These are phyloP conservation scores for Babesia bigemina DNA, from an alignment of 169 alveolate genomes.

Conservation along the genomic window DNA sequence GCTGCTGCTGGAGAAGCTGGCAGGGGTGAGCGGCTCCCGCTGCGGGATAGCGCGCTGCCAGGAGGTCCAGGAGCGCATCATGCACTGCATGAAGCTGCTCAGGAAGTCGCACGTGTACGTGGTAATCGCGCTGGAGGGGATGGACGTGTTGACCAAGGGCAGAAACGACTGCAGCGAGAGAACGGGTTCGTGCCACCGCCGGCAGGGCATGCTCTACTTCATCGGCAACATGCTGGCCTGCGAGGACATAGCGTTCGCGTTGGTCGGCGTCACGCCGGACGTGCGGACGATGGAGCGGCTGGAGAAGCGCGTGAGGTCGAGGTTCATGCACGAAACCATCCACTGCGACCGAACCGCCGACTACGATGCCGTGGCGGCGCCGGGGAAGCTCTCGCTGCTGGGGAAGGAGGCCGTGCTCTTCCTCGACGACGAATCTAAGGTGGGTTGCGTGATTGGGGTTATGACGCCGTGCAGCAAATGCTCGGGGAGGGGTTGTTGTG, in stretches of 20 bases:
- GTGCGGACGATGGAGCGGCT: slow-evolving; percentile 69
- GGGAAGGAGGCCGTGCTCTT: slow-evolving; percentile 10
- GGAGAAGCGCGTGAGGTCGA: slow-evolving; percentile 77
- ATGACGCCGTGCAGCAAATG: background rate
- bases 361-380: slow-evolving; percentile 3
- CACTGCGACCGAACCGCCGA: slow-evolving; percentile 43
- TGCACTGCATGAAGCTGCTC: slow-evolving; percentile 55
- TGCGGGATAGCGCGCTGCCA: slow-evolving; percentile 6
- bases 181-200: slow-evolving; percentile 58
- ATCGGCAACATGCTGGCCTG: slow-evolving; percentile 67
- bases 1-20: slow-evolving; percentile 45
- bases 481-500: slow-evolving; percentile 24
- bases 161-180: slow-evolving; percentile 59
- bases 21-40: slow-evolving; percentile 21
- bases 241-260: slow-evolving; percentile 54
- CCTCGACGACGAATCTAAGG: slow-evolving; percentile 40
- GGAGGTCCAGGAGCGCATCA: slow-evolving; percentile 55
- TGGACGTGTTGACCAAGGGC: slow-evolving; percentile 71
- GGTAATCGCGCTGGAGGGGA: slow-evolving; percentile 71
- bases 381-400: slow-evolving; percentile 13
- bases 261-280: slow-evolving; percentile 72
- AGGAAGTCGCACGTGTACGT: slow-evolving; percentile 53
- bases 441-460: background rate
- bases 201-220: slow-evolving; percentile 73
- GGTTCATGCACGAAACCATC: slow-evolving; percentile 74